Conservation (phyloP, 208 protist species). For the Acanthamoeba quina region DNA sequence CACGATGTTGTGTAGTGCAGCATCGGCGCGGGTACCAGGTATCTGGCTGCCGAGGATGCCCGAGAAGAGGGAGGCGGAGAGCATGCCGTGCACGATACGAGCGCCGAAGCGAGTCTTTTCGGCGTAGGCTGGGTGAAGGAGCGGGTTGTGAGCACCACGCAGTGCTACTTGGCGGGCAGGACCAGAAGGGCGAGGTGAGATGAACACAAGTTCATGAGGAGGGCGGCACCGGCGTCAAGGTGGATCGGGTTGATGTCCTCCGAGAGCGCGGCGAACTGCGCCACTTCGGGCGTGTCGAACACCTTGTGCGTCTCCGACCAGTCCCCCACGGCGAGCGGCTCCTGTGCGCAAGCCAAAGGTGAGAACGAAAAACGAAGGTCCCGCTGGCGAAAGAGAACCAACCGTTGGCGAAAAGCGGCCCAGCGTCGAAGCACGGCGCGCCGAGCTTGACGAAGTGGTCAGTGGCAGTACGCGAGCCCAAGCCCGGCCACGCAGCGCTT, state of each 20-base stretch:
- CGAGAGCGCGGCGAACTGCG: conserved; percentile 24
- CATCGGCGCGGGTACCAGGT: background rate
- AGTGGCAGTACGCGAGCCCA: background rate
- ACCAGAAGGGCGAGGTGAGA: background rate
- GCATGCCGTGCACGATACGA: conserved; percentile 34
- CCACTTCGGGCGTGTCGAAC: background rate
- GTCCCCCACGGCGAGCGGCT: conserved; percentile 21
- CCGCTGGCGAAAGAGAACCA: background rate
- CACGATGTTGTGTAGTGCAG: too few species aligned
- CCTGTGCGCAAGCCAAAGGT: background rate
- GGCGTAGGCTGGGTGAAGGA: background rate
- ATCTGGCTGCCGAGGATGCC: conserved; percentile 50
- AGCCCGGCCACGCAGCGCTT: too few species aligned
- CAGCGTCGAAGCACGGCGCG: background rate
- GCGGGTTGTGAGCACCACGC: background rate
- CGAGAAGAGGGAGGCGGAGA: conserved; percentile 36
- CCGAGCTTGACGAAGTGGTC: background rate
- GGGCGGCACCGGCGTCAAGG: background rate
- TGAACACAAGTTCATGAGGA: too few species aligned
- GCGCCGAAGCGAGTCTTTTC: background rate
- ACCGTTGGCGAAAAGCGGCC: conserved; percentile 11
- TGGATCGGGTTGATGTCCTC: conserved; percentile 58
- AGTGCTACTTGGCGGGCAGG: background rate
- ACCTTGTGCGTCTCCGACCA: conserved; percentile 31
- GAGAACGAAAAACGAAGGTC: background rate